Evolutionary conservation across 2,329 filamentous ascomycete genomes (phyloP).

Genomic region (Colletotrichum noveboracense): DNA sequence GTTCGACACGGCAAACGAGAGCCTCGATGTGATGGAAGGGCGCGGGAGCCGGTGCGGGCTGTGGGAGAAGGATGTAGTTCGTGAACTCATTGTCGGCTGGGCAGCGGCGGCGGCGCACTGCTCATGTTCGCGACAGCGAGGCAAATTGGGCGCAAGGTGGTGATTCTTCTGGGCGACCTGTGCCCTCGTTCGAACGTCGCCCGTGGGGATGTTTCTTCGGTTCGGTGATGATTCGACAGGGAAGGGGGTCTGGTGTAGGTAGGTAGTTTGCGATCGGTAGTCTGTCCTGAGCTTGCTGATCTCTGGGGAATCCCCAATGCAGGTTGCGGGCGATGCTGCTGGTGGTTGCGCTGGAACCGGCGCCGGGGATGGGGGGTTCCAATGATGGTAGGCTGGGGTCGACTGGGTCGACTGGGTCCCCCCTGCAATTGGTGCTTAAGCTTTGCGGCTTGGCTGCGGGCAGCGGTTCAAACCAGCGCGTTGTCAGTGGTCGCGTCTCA

Average conservation of each 20-base stretch:
- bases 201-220: background rate
- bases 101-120: constrained; percentile 26
- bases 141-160: background rate
- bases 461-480: constrained; percentile 2
- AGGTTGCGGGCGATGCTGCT: constrained; percentile 6
- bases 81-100: constrained; percentile 49
- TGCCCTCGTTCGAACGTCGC: background rate
- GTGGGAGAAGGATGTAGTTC: constrained; percentile 60
- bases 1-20: constrained; percentile 71
- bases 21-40: constrained; percentile 66
- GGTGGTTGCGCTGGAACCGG: background rate
- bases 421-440: constrained; percentile 16
- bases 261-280: background rate
- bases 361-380: background rate
- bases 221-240: background rate
- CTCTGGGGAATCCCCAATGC: background rate
- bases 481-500: constrained; percentile 26
- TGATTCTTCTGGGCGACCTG: background rate
- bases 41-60: constrained; percentile 39
- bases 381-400: background rate
- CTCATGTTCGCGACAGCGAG: constrained; percentile 41
- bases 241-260: background rate
- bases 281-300: background rate
- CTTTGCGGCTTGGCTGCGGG: background rate
- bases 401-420: background rate